Evolutionary conservation across 306 rosid species (phyloP).

Genomic region (Oxytropis ochrocephala): DNA sequence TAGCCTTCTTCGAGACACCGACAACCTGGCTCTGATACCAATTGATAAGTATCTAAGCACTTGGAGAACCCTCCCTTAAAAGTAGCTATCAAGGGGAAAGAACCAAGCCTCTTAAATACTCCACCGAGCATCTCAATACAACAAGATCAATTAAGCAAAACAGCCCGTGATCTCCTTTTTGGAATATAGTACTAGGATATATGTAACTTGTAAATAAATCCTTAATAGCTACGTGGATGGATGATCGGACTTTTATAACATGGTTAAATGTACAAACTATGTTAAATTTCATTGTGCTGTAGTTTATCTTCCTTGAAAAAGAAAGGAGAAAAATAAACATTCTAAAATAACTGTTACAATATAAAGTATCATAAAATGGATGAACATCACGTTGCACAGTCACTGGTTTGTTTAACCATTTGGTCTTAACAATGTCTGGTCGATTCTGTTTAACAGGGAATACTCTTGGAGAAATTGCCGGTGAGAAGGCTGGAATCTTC

Average conservation of each 20-base stretch:
- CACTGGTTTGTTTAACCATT: constrained; percentile 10
- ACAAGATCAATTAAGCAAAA: not conserved
- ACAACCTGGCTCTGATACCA: no score
- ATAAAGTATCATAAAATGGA: not conserved
- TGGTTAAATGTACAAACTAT: not conserved
- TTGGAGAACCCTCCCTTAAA: no score
- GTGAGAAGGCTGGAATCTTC: constrained; percentile 97
- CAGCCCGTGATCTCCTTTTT: not conserved
- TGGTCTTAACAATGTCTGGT: constrained; percentile 21
- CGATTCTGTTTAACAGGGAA: constrained; percentile 46
- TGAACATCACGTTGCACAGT: constrained; percentile 3
- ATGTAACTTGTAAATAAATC: constrained; percentile 6
- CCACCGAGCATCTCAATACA: no score
- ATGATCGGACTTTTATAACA: not conserved
- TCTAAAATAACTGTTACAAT: not conserved
- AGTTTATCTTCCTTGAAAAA: not conserved
- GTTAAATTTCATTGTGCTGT: not conserved
- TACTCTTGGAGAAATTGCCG: constrained; percentile 84
- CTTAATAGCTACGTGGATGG: constrained; percentile 1
- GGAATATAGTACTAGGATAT: not conserved
- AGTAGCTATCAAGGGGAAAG: no score
- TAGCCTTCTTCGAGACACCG: no score
- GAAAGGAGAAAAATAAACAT: not conserved
- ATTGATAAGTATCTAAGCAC: no score
- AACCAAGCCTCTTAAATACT: no score